Base-by-base conservation (phyloP, 768 basidiomycete species). In the Boletus rufocinnamomeus region DNA sequence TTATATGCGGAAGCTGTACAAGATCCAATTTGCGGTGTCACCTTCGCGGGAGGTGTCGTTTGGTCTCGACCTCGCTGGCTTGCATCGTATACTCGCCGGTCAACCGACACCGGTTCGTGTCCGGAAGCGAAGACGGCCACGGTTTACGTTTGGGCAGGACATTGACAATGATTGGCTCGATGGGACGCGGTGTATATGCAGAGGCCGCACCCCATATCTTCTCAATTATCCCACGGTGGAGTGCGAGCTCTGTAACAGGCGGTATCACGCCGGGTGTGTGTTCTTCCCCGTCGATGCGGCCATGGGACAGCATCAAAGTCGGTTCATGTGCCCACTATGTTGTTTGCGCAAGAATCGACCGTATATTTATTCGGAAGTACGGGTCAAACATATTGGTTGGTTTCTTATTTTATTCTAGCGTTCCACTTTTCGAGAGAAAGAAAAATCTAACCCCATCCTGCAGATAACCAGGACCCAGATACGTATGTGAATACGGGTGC, bases 1-100 rank as follows among this genome's bases (percentile, higher is more conserved):
- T 71, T 93, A 88, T 70, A 92, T 94, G 90, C 87, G 91, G 63
- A 94, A 94, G 75, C 76, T 93, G 17, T 93, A 87, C 79, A 88
- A 86, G 75, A 89, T 94, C 52, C 91, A 93, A 73, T 93, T 94
- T 67, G 86, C 88, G n/a, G 87, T 94, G 11, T 89, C 89, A 0
- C 88, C 90, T 3, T 89, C 84, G 59, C 87, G 85, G 2, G 90
- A 91, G 49, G 82, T 89, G 2, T 91, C 90, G 2, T 93, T 86
- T 64, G 91, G 91, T 17, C 77, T 94, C 28, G 89, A 93, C 69
- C 81, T 93, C 23, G 89, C 91, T 40, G 88, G 89, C 10, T 72
- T 94, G 48, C 91, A 94, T 72, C 86, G 91, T 9, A 85, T 91
- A 54, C 80, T 93, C 32, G 91, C 91, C 19, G 83, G 82, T 35